Evolutionary conservation across 225 moss, liverwort and hornwort genomes (phyloP).

Genomic region (Marchantia polymorpha): DNA sequence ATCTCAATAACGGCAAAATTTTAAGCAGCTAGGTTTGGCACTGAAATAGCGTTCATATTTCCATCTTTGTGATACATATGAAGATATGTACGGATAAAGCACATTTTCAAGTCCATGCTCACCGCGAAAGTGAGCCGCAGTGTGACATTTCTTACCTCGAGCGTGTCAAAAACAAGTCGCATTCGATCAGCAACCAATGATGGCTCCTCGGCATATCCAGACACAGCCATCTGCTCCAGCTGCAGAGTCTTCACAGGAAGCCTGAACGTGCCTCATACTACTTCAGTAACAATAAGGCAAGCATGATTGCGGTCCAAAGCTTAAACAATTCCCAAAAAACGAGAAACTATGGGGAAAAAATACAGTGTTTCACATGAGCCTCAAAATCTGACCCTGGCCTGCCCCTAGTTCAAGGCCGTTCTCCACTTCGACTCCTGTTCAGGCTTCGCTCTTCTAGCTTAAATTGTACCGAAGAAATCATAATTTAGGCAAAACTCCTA

Average conservation of each 20-base stretch:
- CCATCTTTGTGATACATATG: too few relatives aligned
- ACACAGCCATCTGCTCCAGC: constrained; percentile 84
- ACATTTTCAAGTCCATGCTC: too few relatives aligned
- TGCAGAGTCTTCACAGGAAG: constrained; percentile 83
- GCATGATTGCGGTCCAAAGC: not conserved
- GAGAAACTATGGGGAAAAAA: not conserved
- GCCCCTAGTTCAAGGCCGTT: not conserved
- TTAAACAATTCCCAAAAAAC: not conserved
- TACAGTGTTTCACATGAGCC: not conserved
- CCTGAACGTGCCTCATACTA: constrained; percentile 34
- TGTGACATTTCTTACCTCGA: constrained; percentile 62
- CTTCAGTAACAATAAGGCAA: not conserved
- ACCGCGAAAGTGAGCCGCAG: not conserved
- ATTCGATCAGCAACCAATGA: constrained; percentile 86
- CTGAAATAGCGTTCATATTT: too few relatives aligned
- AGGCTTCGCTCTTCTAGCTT: too few relatives aligned
- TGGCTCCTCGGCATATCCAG: constrained; percentile 75
- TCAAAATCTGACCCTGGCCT: not conserved
- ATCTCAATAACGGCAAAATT: too few relatives aligned
- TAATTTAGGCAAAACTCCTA: too few relatives aligned
- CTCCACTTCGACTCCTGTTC: not conserved
- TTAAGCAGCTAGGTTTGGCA: too few relatives aligned
- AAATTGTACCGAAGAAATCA: too few relatives aligned
- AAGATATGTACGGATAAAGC: too few relatives aligned
- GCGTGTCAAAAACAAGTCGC: constrained; percentile 78